These are phyloP conservation scores for Glutinoglossum americanum DNA, from an alignment of 495 filamentous ascomycete species.

Conservation along the genomic window DNA sequence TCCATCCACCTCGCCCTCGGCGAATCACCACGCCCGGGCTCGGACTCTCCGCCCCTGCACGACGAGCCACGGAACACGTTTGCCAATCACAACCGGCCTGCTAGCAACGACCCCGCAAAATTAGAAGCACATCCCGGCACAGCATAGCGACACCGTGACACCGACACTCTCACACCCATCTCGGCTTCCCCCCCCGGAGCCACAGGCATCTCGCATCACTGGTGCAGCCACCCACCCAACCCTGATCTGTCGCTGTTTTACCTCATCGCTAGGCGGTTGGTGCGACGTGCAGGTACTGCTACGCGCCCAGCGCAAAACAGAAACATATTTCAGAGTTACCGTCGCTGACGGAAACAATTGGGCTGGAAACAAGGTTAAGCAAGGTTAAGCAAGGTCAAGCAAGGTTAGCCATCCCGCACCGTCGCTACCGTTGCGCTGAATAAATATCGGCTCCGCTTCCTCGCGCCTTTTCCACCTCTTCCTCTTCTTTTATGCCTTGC, in stretches of 20 bases:
- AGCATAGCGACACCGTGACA: neutral
- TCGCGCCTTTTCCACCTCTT: neutral
- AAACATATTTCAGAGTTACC: neutral
- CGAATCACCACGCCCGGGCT: neutral
- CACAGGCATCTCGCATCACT: neutral
- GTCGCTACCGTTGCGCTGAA: neutral
- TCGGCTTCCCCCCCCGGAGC: no score
- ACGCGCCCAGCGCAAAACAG: neutral
- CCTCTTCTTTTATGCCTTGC: neutral
- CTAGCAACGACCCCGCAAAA: neutral
- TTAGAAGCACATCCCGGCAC: neutral
- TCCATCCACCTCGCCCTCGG: neutral
- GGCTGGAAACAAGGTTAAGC: neutral
- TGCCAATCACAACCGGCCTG: neutral
- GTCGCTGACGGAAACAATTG: constrained; percentile 1
- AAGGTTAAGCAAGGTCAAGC: neutral
- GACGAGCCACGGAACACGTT: neutral
- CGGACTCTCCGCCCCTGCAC: neutral
- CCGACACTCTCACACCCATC: no score
- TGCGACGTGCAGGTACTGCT: neutral
- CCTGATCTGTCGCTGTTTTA: constrained; percentile 2
- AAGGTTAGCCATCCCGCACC: neutral
- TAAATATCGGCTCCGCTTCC: constrained; percentile 2
- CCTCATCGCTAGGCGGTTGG: neutral
- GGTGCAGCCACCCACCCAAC: neutral